Evolutionary conservation across 495 filamentous ascomycete genomes (phyloP).

Genomic region (Trypethelium eluteriae): DNA sequence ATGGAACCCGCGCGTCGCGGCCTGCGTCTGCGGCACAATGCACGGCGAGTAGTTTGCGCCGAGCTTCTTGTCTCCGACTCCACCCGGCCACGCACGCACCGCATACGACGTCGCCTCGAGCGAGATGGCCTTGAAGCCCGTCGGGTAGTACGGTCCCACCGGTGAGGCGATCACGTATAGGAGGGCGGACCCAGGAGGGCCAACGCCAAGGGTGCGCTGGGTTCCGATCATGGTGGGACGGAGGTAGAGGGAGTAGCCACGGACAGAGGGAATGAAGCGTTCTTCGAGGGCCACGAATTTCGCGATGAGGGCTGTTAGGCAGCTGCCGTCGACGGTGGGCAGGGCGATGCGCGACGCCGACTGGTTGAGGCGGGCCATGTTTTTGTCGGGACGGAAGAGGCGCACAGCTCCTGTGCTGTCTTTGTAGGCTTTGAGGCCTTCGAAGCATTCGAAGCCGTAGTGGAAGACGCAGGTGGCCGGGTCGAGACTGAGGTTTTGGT

Average conservation of each 20-base stretch:
- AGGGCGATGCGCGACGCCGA: slow-evolving; percentile 85
- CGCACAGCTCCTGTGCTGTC: slow-evolving; percentile 65
- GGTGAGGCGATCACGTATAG: slow-evolving; percentile 93
- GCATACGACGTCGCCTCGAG: slow-evolving; percentile 91
- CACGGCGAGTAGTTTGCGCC: slow-evolving; percentile 98
- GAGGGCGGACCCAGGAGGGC: slow-evolving; percentile 80
- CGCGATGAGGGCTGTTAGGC: slow-evolving; percentile 70
- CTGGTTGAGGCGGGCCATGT: slow-evolving; percentile 89
- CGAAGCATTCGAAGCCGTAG: slow-evolving; percentile 95
- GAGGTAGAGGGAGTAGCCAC: slow-evolving; percentile 89
- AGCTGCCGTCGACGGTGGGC: slow-evolving; percentile 65
- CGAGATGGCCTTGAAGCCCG: slow-evolving; percentile 92
- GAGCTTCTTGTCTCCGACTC: slow-evolving; percentile 94
- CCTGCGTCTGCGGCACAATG: slow-evolving; percentile 85
- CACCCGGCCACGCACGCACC: slow-evolving; percentile 94
- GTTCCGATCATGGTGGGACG: slow-evolving; percentile 96
- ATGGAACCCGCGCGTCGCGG: slow-evolving; percentile 83
- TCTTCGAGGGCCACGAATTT: slow-evolving; percentile 71
- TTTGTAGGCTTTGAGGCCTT: slow-evolving; percentile 98
- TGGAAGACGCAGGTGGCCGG: slow-evolving; percentile 96
- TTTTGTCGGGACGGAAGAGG: slow-evolving; percentile 90
- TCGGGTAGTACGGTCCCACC: slow-evolving; percentile 95
- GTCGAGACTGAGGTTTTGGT: slow-evolving; percentile 94
- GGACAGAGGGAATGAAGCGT: slow-evolving; percentile 73
- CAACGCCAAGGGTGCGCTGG: slow-evolving; percentile 84